phyloP scores from a whole-genome alignment of 1,284 basidiomycete species.

The Erythrobasidium hasegawianum region DNA sequence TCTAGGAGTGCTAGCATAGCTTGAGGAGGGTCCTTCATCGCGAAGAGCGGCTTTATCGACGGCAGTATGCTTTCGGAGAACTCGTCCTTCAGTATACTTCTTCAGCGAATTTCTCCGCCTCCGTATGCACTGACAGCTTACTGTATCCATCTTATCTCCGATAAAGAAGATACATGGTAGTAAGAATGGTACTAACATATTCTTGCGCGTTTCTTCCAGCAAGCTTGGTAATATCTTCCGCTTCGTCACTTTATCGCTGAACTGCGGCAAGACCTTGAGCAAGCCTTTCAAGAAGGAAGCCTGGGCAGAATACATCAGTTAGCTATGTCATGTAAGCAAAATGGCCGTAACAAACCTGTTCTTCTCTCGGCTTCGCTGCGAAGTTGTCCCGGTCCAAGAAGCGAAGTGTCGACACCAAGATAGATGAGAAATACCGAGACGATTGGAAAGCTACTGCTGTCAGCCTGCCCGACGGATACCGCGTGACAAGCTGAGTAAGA shows the following conservation, averaged over 20 bases:
- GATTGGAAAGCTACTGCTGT: constrained; percentile 73
- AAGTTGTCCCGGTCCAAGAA: constrained; percentile 95
- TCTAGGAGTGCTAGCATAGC: constrained; percentile 84
- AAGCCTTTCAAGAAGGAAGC: constrained; percentile 69
- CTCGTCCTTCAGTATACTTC: constrained; percentile 56
- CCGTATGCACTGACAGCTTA: constrained; percentile 18
- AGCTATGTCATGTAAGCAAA: too few species aligned
- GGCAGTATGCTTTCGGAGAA: constrained; percentile 80
- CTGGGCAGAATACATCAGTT: too few species aligned
- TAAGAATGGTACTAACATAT: constrained; percentile 84
- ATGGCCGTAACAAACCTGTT: constrained; percentile 82
- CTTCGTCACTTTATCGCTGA: constrained; percentile 78
- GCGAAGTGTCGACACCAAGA: constrained; percentile 92
- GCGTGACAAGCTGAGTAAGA: constrained; percentile 71
- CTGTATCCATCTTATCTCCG: constrained; percentile 63
- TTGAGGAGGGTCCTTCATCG: constrained; percentile 90
- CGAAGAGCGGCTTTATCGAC: constrained; percentile 83
- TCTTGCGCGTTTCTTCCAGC: constrained; percentile 79
- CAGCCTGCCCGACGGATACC: constrained; percentile 67
- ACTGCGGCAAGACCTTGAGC: constrained; percentile 72
- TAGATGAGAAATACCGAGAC: constrained; percentile 86
- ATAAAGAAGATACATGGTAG: constrained; percentile 98
- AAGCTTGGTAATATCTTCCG: constrained; percentile 91
- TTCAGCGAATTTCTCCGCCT: too few species aligned
- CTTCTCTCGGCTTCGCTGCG: constrained; percentile 86